Conservation (phyloP, 192 early-diverging fungal genomes). For the Geosiphon pyriformis region DNA sequence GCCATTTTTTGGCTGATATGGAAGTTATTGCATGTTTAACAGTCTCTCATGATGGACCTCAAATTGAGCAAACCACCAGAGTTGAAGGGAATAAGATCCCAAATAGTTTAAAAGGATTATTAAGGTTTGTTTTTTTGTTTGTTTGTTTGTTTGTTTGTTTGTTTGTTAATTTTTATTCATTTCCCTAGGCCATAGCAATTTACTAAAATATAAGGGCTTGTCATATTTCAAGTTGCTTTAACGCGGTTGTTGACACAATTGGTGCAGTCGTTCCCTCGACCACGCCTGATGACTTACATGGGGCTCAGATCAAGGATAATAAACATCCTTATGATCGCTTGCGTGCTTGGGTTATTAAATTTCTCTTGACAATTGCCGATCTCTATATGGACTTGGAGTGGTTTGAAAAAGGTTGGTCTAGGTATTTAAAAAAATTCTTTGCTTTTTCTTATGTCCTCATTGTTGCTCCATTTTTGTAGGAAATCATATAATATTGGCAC, state of each 20-base stretch:
- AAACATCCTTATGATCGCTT: slow-evolving; percentile 27
- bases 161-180: too few relatives aligned
- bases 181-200: too few relatives aligned
- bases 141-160: too few relatives aligned
- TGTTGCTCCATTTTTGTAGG: slow-evolving; percentile 19
- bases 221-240: slow-evolving; percentile 32
- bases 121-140: slow-evolving; percentile 26
- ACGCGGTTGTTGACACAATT: slow-evolving; percentile 24
- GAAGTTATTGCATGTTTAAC: slow-evolving; percentile 21
- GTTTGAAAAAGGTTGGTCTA: slow-evolving; percentile 40
- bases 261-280: slow-evolving; percentile 9
- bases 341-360: slow-evolving; percentile 27
- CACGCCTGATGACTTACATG: neutral
- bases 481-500: slow-evolving; percentile 31
- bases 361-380: slow-evolving; percentile 29
- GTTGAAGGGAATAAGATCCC: neutral
- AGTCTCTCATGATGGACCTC: slow-evolving; percentile 15
- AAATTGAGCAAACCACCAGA: neutral
- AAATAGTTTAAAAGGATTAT: slow-evolving; percentile 13
- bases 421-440: too few relatives aligned
- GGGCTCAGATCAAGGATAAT: neutral
- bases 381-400: slow-evolving; percentile 31
- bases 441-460: neutral
- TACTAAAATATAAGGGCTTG: too few relatives aligned
- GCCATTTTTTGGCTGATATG: slow-evolving; percentile 51